These are phyloP conservation scores for Ajuga chamaepitys DNA, from an alignment of 257 asterid genomes.

Conservation along the genomic window DNA sequence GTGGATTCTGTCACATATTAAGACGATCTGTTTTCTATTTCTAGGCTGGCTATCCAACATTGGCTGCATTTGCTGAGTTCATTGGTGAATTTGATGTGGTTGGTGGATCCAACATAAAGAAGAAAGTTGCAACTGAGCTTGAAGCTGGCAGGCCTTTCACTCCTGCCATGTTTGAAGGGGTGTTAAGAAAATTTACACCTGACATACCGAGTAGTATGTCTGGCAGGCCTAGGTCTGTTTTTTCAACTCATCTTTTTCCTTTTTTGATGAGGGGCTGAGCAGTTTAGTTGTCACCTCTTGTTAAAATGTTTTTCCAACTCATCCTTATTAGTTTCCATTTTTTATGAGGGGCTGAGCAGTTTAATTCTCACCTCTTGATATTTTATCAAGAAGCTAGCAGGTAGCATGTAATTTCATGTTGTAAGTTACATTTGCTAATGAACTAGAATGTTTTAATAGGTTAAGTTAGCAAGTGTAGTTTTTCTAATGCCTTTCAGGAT, in stretches of 20 bases:
- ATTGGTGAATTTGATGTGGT: conserved; percentile 61
- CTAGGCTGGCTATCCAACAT: conserved; percentile 66
- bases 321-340: conserved; percentile 3
- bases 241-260: conserved; percentile 5
- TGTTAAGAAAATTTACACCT: conserved; percentile 77
- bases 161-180: conserved; percentile 73
- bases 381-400: neutral
- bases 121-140: conserved; percentile 43
- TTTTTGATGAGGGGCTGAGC: neutral
- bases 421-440: neutral
- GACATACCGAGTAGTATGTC: conserved; percentile 50
- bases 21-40: conserved; percentile 3
- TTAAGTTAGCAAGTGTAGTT: neutral
- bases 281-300: neutral
- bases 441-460: neutral
- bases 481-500: neutral
- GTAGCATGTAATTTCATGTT: neutral
- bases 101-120: conserved; percentile 33
- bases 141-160: conserved; percentile 59
- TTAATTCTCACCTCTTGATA: neutral
- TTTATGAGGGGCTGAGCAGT: neutral
- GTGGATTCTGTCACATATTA: conserved; percentile 1
- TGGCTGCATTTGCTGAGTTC: conserved; percentile 66
- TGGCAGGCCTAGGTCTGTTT: conserved; percentile 72
- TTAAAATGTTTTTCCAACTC: conserved; percentile 14